A percentile compares a stretch with the other conserved stretches of the same genome.
Conservation (phyloP, 2,329 filamentous ascomycete species). For the Stemphylium beticola region DNA sequence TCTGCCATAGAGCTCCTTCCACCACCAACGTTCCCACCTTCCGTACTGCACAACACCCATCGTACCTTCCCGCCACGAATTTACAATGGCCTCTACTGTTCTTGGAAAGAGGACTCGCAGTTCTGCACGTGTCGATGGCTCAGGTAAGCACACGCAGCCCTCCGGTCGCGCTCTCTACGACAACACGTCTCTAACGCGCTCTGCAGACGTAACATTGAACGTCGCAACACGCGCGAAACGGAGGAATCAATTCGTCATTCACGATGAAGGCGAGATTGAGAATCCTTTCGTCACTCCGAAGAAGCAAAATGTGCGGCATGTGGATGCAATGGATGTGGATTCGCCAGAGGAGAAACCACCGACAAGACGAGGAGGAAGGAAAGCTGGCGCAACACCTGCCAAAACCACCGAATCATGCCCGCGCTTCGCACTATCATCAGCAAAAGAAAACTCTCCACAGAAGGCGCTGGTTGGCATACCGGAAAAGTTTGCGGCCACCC, state of each 20-base stretch:
- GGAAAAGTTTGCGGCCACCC: conserved; percentile 55
- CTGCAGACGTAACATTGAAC: conserved; percentile 30
- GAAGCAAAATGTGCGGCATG: conserved; percentile 45
- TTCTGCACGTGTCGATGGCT: conserved; percentile 30
- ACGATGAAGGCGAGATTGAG: conserved; percentile 71
- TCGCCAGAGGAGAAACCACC: conserved; percentile 46
- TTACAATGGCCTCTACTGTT: conserved; percentile 42
- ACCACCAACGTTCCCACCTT: conserved; percentile 20
- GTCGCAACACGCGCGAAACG: conserved; percentile 50
- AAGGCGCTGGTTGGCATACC: conserved; percentile 59
- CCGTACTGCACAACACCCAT: conserved; percentile 28
- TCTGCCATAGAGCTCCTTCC: conserved; percentile 18
- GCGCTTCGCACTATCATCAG: conserved; percentile 52
- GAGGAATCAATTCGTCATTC: conserved; percentile 52
- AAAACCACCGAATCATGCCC: conserved; percentile 56
- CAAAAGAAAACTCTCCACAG: conserved; percentile 56
- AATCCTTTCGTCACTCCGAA: conserved; percentile 60
- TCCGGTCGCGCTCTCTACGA: conserved; percentile 10
- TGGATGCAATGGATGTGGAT: conserved; percentile 55
- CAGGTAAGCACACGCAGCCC: conserved; percentile 31
- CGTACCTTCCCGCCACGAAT: conserved; percentile 25
- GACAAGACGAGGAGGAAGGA: conserved; percentile 43
- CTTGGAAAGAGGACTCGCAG: conserved; percentile 50
- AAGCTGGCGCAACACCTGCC: conserved; percentile 48
- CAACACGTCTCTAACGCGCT: conserved; percentile 34